Conservation (phyloP, 1,284 basidiomycete genomes). For the Ceratobasidium sp. region DNA sequence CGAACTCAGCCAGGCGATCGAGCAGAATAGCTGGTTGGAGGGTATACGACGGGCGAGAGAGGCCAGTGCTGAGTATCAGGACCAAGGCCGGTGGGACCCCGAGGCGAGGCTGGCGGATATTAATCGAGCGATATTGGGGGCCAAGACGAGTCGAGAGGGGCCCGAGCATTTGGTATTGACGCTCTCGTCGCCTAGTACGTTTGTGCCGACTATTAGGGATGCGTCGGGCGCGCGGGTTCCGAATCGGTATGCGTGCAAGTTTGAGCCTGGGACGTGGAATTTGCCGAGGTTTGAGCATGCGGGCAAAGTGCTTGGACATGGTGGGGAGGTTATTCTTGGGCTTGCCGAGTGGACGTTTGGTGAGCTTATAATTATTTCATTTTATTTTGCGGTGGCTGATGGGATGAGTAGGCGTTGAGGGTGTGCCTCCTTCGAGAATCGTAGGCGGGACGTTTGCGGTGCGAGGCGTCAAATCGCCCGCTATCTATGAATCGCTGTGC, state of each 20-base stretch:
- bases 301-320: slow-evolving; percentile 36
- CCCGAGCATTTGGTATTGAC: not conserved
- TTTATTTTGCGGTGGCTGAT: slow-evolving; percentile 13
- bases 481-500: slow-evolving; percentile 64
- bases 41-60: slow-evolving; percentile 33
- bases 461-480: slow-evolving; percentile 62
- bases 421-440: slow-evolving; percentile 51
- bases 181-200: slow-evolving; percentile 37
- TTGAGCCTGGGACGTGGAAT: slow-evolving; percentile 40
- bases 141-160: not conserved
- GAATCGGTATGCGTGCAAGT: slow-evolving; percentile 47
- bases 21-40: slow-evolving; percentile 30
- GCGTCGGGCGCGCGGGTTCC: slow-evolving; percentile 27
- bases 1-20: slow-evolving; percentile 35
- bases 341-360: slow-evolving; percentile 48
- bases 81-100: slow-evolving; percentile 7
- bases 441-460: slow-evolving; percentile 74
- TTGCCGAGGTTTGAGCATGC: slow-evolving; percentile 46
- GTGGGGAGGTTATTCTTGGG: slow-evolving; percentile 46
- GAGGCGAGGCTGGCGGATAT: slow-evolving; percentile 41
- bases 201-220: slow-evolving; percentile 40
- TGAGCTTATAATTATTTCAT: not conserved
- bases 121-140: slow-evolving; percentile 32
- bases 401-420: slow-evolving; percentile 2
- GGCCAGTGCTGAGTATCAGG: not conserved